phyloP scores from a whole-genome alignment of 768 basidiomycete genomes.

The Auricularia cornea region DNA sequence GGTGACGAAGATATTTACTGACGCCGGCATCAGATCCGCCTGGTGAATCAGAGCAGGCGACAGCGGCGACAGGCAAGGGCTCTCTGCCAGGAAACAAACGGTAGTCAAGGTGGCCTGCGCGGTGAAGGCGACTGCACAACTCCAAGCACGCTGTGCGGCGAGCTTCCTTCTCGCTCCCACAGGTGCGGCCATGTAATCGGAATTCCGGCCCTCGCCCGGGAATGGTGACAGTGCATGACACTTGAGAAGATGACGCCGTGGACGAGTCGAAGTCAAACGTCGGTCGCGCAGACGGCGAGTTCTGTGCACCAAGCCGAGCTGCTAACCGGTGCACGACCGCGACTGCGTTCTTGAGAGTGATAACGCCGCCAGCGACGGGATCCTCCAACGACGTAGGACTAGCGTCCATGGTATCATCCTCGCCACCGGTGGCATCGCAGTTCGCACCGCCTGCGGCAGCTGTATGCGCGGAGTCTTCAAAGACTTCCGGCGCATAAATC shows the following conservation, averaged over 20 bases:
- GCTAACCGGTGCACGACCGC: slow-evolving; percentile 47
- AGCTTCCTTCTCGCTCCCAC: slow-evolving; percentile 42
- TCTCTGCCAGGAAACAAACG: slow-evolving; percentile 18
- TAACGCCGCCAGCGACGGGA: slow-evolving; percentile 50
- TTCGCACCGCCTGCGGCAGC: slow-evolving; percentile 32
- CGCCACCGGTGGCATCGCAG: slow-evolving; percentile 23
- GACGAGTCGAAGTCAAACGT: slow-evolving; percentile 31
- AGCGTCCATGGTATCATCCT: too few species aligned
- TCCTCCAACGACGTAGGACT: slow-evolving; percentile 34
- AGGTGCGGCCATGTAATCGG: slow-evolving; percentile 36
- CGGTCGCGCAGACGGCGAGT: slow-evolving; percentile 13
- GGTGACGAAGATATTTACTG: neutral
- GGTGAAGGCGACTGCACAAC: slow-evolving; percentile 43
- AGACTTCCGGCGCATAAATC: neutral
- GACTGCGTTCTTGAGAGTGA: slow-evolving; percentile 52
- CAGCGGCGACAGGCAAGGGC: neutral
- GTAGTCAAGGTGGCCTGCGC: slow-evolving; percentile 44
- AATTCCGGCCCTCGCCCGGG: slow-evolving; percentile 35
- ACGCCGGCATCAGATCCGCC: neutral
- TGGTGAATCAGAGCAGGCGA: neutral
- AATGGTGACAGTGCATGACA: slow-evolving; percentile 42
- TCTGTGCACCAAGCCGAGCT: slow-evolving; percentile 9
- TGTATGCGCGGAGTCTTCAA: slow-evolving; percentile 22
- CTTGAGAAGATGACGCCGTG: slow-evolving; percentile 23
- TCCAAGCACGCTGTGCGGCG: slow-evolving; percentile 51